These are phyloP conservation scores for Annulohypoxylon bovei DNA, from an alignment of 495 filamentous ascomycete genomes.

Conservation along the genomic window DNA sequence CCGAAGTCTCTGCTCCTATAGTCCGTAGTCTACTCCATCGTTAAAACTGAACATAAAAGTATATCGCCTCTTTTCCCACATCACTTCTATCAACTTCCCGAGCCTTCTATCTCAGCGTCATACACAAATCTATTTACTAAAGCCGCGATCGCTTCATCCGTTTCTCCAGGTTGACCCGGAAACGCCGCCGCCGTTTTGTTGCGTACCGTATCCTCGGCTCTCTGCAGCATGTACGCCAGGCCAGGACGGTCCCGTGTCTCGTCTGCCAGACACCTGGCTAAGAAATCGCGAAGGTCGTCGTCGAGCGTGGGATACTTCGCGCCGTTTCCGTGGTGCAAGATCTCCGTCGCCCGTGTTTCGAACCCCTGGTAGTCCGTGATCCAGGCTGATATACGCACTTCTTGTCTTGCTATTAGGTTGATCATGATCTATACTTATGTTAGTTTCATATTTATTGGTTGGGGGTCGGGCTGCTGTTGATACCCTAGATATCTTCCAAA, in stretches of 20 bases:
- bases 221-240: slow-evolving; percentile 11
- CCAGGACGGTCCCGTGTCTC: slow-evolving; percentile 2
- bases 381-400: slow-evolving; percentile 13
- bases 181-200: slow-evolving; percentile 13
- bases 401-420: slow-evolving; percentile 12
- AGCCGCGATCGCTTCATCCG: slow-evolving; percentile 5
- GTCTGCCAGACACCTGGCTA: slow-evolving; percentile 16
- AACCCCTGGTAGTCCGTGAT: slow-evolving; percentile 5
- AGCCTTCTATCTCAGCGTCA: slow-evolving; percentile 2
- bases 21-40: too few relatives aligned
- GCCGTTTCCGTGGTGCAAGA: slow-evolving; percentile 20
- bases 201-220: slow-evolving; percentile 7
- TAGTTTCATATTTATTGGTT: background rate
- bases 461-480: background rate
- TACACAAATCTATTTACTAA: slow-evolving; percentile 10
- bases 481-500: slow-evolving; percentile 17
- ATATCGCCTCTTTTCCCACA: too few relatives aligned
- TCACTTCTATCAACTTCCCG: background rate
- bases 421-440: slow-evolving; percentile 16
- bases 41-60: too few relatives aligned
- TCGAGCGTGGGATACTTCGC: slow-evolving; percentile 17
- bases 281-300: slow-evolving; percentile 13
- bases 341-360: slow-evolving; percentile 18
- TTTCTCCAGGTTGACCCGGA: background rate
- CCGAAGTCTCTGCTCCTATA: too few relatives aligned